Base-by-base conservation (phyloP, 2,329 filamentous ascomycete species). In the Blumeriella jaapii region DNA sequence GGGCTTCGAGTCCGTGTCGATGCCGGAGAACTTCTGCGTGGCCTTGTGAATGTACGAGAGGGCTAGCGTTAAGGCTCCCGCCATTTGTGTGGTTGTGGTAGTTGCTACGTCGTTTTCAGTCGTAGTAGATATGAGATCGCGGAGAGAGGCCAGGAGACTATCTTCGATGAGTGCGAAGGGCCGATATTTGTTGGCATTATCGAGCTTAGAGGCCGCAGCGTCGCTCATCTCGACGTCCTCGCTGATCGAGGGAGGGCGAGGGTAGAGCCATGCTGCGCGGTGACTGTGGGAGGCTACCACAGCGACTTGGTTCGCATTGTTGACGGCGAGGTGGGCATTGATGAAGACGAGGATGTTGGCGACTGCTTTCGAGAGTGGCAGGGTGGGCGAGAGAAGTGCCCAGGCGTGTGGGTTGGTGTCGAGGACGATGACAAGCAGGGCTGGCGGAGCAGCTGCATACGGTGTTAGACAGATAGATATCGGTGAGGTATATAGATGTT, bases 371-470 rank as follows among this genome's bases (percentile, higher is more conserved):
- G 82, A 82, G 41, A 98, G 72, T 17, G 89, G 76, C 6, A 96
- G 75, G 19, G 72, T 73, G 38, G 74, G 62, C 41, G 78, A 68
- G 28, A 96, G 72, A 41, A 83, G 69, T 5, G 83, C 77, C 91
- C 91, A 94, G 50, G 91, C 87, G 50, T 87, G 82, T 2, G 91
- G 91, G 57, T 98, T 98, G 16, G 89, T 95, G 64, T 98, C 91
- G 63, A 98, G 72, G 53, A 98, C 70, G 52, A 98, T 78, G 48
- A 85, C 81, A 34, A 95, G 75, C 22, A 98, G 77, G 10, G 89
- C 93, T 1, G 91, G 84, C 4, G 70, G 63, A 44, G 74, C 70
- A 36, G 67, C 69, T 58, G 27, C 18, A 26, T 6, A 33, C 12
- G 12, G 16, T 34, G 36, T 49, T 39, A 47, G 41, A 28, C 29